These are phyloP conservation scores for Jaapia argillacea DNA, from an alignment of 768 basidiomycete genomes.

Conservation along the genomic window DNA sequence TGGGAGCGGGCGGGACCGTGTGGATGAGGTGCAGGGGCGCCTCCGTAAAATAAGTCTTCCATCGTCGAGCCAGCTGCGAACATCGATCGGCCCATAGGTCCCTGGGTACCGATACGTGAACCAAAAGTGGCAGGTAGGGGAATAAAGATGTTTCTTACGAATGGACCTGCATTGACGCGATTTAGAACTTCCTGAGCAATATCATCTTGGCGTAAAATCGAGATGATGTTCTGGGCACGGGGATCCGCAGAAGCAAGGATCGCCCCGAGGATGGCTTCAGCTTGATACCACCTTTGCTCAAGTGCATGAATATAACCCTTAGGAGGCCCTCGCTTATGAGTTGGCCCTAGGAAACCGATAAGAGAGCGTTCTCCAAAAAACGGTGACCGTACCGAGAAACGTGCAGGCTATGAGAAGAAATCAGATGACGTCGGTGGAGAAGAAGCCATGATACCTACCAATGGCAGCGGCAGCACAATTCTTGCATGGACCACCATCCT, in stretches of 20 bases:
- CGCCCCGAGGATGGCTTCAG: conserved; percentile 82
- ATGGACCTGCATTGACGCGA: conserved; percentile 72
- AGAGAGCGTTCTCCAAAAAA: not conserved
- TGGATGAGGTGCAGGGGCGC: conserved; percentile 35
- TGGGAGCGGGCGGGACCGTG: conserved; percentile 52
- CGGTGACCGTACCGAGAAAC: not conserved
- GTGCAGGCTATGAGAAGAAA: conserved; percentile 6
- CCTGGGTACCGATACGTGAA: conserved; percentile 35
- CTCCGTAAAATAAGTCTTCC: conserved; percentile 66
- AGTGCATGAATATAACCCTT: conserved; percentile 93
- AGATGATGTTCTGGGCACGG: conserved; percentile 51
- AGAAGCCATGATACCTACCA: conserved; percentile 19
- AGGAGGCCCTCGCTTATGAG: conserved; percentile 75
- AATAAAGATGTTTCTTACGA: conserved; percentile 34
- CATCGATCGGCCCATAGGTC: conserved; percentile 52
- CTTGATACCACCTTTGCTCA: conserved; percentile 85
- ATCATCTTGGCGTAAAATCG: conserved; percentile 59
- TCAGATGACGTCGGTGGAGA: conserved; percentile 6
- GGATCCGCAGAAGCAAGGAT: conserved; percentile 65
- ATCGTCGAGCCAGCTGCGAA: conserved; percentile 57
- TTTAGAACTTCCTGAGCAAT: conserved; percentile 69
- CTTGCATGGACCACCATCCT: conserved; percentile 44
- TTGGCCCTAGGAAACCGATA: conserved; percentile 40
- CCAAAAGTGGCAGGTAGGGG: too few relatives aligned
- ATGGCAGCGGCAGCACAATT: conserved; percentile 51